These are phyloP conservation scores for Clavariopsis aquatica DNA, from an alignment of 495 filamentous ascomycete species.

Conservation along the genomic window DNA sequence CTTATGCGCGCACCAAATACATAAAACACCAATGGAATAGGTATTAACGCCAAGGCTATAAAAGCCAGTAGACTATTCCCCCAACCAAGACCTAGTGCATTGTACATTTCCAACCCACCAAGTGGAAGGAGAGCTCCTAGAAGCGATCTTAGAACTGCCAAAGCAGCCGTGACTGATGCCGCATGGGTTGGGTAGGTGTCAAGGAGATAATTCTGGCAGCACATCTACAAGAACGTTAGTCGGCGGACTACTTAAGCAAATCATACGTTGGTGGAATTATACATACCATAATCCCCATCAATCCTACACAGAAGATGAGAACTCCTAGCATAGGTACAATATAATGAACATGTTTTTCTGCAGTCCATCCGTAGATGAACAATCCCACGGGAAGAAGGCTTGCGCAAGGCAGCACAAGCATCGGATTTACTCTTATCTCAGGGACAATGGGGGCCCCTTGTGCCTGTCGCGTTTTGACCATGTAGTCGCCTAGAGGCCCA, in stretches of 20 bases:
- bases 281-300: slow-evolving; percentile 28
- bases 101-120: slow-evolving; percentile 41
- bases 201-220: slow-evolving; percentile 43
- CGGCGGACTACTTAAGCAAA: too few relatives aligned
- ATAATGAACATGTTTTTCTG: slow-evolving; percentile 40
- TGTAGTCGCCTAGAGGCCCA: neutral
- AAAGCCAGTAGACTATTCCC: slow-evolving; percentile 43
- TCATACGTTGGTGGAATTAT: too few relatives aligned
- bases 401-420: slow-evolving; percentile 35
- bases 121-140: slow-evolving; percentile 43
- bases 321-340: slow-evolving; percentile 42
- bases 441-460: neutral
- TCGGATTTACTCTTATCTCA: neutral
- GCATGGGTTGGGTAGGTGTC: slow-evolving; percentile 41
- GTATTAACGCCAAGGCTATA: slow-evolving; percentile 37
- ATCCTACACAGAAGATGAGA: slow-evolving; percentile 37
- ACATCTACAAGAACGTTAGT: slow-evolving; percentile 33
- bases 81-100: slow-evolving; percentile 42
- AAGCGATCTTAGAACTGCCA: slow-evolving; percentile 39
- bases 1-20: slow-evolving; percentile 41
- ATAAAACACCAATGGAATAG: slow-evolving; percentile 40
- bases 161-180: slow-evolving; percentile 42
- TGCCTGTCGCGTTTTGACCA: neutral
- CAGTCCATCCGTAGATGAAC: slow-evolving; percentile 45
- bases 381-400: slow-evolving; percentile 40